phyloP scores from a whole-genome alignment of 192 early-diverging fungal species.

The Helicostylum pulchrum region DNA sequence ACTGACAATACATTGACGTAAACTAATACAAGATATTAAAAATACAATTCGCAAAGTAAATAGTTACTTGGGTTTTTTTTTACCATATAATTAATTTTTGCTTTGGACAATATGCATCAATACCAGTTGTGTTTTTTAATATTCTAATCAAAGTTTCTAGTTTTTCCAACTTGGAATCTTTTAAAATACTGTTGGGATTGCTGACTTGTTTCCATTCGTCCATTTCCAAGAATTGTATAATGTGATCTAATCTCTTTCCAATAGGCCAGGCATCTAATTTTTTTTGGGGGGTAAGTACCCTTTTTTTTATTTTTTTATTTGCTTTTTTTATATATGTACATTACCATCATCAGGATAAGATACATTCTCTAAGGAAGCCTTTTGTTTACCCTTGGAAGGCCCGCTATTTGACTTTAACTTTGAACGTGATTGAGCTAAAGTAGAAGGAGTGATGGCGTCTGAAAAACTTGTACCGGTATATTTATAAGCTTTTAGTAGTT shows the following conservation, averaged over 20 bases:
- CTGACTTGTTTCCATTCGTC: slow-evolving; percentile 26
- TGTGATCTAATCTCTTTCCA: slow-evolving; percentile 17
- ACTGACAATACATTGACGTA: slow-evolving; percentile 47
- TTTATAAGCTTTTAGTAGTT: slow-evolving; percentile 17
- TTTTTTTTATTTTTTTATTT: not conserved
- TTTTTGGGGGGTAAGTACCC: not conserved
- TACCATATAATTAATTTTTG: slow-evolving; percentile 25
- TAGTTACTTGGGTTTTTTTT: too few relatives aligned
- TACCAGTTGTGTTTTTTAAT: slow-evolving; percentile 32
- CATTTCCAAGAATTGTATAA: slow-evolving; percentile 12
- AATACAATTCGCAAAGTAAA: not conserved
- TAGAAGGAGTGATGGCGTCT: slow-evolving; percentile 60
- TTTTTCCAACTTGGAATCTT: slow-evolving; percentile 32
- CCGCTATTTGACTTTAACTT: slow-evolving; percentile 24
- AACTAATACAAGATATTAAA: slow-evolving; percentile 26
- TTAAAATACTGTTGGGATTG: not conserved
- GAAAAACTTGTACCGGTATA: slow-evolving; percentile 74
- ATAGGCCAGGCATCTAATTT: slow-evolving; percentile 27
- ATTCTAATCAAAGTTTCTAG: slow-evolving; percentile 29
- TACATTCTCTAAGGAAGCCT: slow-evolving; percentile 26
- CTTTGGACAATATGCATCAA: slow-evolving; percentile 28
- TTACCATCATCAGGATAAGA: slow-evolving; percentile 36
- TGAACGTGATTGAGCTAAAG: slow-evolving; percentile 2
- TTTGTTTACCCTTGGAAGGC: slow-evolving; percentile 20
- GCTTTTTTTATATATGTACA: not conserved